Percentiles rank a stretch among this genome's conserved stretches.
phyloP scores from a whole-genome alignment of 169 alveolate genomes.

The Plasmodium blacklocki region DNA sequence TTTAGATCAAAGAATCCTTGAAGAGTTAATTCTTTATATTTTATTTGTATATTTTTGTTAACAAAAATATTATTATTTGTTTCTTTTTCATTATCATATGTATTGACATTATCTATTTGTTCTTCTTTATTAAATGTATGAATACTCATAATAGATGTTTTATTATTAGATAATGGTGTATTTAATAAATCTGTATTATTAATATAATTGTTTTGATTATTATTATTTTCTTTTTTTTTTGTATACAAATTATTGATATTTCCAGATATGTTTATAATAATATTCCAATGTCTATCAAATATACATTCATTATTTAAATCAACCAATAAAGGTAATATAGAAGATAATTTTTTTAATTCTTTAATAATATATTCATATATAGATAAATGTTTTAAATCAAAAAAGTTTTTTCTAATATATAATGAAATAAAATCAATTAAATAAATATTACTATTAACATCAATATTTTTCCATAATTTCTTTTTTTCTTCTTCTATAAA shows the following conservation, averaged over 20 bases:
- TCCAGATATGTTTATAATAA: constrained; percentile 93
- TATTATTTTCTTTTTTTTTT: constrained; percentile 6
- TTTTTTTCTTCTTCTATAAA: constrained; percentile 94
- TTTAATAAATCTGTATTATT: not conserved
- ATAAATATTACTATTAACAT: constrained; percentile 91
- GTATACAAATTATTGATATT: constrained; percentile 62
- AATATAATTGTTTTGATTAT: not conserved
- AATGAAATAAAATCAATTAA: constrained; percentile 89
- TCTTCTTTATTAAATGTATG: not conserved
- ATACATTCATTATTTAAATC: constrained; percentile 94
- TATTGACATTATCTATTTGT: not conserved
- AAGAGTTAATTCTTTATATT: constrained; percentile 94
- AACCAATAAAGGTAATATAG: constrained; percentile 94
- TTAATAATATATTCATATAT: constrained; percentile 92
- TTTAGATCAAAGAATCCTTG: constrained; percentile 93
- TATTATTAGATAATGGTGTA: not conserved
- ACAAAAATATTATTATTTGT: not conserved
- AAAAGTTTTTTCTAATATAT: constrained; percentile 90
- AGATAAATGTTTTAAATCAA: constrained; percentile 91
- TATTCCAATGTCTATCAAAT: constrained; percentile 97
- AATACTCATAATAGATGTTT: not conserved
- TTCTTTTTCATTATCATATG: not conserved
- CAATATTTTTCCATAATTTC: constrained; percentile 94
- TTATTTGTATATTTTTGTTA: constrained; percentile 84
- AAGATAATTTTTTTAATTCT: constrained; percentile 94